A percentile compares a stretch with the other conserved stretches of the same genome.
Conservation (phyloP, 2,329 filamentous ascomycete species). For the Coniella vitis region DNA sequence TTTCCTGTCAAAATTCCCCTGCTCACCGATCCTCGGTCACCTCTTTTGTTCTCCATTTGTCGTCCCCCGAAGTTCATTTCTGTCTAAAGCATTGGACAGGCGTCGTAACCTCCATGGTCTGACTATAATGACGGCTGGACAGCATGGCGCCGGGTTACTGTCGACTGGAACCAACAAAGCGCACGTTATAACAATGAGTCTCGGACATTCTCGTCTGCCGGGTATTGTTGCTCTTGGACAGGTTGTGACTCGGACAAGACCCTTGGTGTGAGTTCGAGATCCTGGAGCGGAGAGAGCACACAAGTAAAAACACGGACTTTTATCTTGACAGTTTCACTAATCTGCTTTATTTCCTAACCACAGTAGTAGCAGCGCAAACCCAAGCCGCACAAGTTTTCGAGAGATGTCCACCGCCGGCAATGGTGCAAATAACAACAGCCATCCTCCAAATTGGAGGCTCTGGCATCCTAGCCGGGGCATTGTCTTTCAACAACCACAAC, state of each 20-base stretch:
- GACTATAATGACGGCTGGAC: slow-evolving; percentile 10
- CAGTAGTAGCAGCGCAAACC: background rate
- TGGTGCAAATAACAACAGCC: background rate
- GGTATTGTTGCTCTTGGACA: slow-evolving; percentile 3
- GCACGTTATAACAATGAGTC: slow-evolving; percentile 11
- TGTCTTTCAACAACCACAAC: slow-evolving; percentile 26
- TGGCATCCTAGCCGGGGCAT: slow-evolving; percentile 34
- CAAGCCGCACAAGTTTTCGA: slow-evolving; percentile 5
- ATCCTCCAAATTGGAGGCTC: slow-evolving; percentile 19
- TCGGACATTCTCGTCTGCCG: slow-evolving; percentile 3
- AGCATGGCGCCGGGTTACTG: slow-evolving; percentile 14
- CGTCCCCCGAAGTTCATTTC: too few relatives aligned
- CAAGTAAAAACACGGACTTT: too few relatives aligned
- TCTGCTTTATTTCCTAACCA: background rate
- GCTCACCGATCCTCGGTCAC: too few relatives aligned
- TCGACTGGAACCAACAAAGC: background rate
- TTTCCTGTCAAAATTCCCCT: too few relatives aligned
- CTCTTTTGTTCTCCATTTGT: too few relatives aligned
- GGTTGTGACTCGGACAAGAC: slow-evolving; percentile 7
- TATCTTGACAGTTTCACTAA: too few relatives aligned
- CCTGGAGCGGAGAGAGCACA: too few relatives aligned
- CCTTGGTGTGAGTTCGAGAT: background rate
- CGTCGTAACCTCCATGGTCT: slow-evolving; percentile 6
- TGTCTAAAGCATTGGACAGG: background rate
- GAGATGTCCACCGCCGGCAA: slow-evolving; percentile 12